Conservation (phyloP, 306 rosid genomes). For the Quercus aquifolioides region DNA sequence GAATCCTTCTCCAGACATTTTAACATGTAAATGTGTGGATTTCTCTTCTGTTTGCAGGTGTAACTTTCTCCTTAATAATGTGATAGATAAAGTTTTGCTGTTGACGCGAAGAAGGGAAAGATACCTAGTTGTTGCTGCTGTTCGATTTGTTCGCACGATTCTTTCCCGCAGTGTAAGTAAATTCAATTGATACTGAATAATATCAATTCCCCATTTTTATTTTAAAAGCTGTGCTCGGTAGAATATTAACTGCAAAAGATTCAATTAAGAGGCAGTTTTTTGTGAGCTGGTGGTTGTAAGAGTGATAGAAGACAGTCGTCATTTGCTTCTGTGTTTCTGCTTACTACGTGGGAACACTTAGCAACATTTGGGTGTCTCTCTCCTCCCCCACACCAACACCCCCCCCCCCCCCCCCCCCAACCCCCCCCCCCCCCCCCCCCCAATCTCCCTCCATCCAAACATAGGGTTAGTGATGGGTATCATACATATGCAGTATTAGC, state of each 20-base stretch:
- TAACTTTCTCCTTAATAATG: conserved; percentile 68
- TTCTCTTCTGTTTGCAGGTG: conserved; percentile 52
- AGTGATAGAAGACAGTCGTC: not conserved
- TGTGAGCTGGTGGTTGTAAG: not conserved
- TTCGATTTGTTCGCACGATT: conserved; percentile 85
- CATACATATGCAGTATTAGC: not conserved
- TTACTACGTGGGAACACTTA: not conserved
- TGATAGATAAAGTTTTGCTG: conserved; percentile 70
- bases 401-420: too few species aligned
- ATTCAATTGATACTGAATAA: not conserved
- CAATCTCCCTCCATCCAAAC: too few species aligned
- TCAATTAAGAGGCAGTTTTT: not conserved
- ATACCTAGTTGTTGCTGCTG: conserved; percentile 86
- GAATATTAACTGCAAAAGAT: not conserved
- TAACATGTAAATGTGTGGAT: conserved; percentile 5
- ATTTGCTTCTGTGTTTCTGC: not conserved
- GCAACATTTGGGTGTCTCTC: too few species aligned
- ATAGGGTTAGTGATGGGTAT: not conserved
- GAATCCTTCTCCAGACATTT: conserved; percentile 2
- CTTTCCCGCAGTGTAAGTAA: conserved; percentile 77
- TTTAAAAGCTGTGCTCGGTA: not conserved
- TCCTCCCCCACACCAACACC: accelerated
- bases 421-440: too few species aligned
- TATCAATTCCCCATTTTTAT: not conserved
- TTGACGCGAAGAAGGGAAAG: conserved; percentile 75